Base-by-base conservation (phyloP, 2,329 filamentous ascomycete species). In the Monosporascus sp. region DNA sequence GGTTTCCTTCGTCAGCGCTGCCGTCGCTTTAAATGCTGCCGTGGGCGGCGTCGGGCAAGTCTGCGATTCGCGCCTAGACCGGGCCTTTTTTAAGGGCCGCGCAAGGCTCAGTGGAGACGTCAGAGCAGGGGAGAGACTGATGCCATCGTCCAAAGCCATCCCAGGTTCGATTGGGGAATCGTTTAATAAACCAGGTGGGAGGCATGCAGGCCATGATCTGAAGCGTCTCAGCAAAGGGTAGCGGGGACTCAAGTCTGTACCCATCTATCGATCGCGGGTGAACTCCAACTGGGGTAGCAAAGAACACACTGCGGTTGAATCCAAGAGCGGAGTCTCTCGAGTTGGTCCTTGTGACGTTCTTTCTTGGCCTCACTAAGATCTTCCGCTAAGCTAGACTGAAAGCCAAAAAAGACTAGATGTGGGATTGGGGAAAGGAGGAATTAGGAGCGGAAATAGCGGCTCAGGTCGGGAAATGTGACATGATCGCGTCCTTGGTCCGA, bases 401-500 rank as follows among this genome's bases (percentile, higher is more conserved):
- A 2, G 22, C 17, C 17, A 27, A 17, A 25, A 9, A 9, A n/a
- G 27, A 38, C 34, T 20, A 38, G 47, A 42, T 6, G 31, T 46
- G 51, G 25, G 50, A n/a, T 20, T 24, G 14, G 39, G 24, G 5
- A 37, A n/a, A 17, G 41, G 24, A 49, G 47, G 20, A 53, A 52
- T 34, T 41, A 18, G 34, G 17, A 22, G 39, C 48, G 41, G 37
- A 18, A 17, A 20, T 25, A 15, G 42, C 17, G 9, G 17, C 17
- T 59, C 53, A 61, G 20, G 59, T 61, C 49, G 57, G 59, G 52
- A 61, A 61, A 54, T 61, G 42, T 58, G 55, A 58, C 59, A 61
- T 61, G 54, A 50, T 61, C 57, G 57, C 59, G 55, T 51, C 8
- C 25, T 25, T 17, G 17, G n/a, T 25, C 20, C n/a, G 42, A 31